Conservation (phyloP, 306 rosid species). For the Urtica urens region DNA sequence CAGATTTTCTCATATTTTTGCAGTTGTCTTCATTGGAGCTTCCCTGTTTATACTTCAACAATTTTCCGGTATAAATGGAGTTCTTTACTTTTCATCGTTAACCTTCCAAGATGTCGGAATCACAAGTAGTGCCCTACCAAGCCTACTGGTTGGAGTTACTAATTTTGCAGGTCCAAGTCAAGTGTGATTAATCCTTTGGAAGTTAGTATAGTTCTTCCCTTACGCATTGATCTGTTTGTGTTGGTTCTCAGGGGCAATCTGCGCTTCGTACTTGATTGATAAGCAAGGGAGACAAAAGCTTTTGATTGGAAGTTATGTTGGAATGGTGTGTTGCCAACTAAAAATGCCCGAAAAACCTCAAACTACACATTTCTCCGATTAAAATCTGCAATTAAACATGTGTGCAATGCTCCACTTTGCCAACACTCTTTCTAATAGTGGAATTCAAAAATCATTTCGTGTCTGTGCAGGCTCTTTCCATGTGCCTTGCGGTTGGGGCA, state of each 20-base stretch:
- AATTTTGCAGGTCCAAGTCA: conserved; percentile 74
- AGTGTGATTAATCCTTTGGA: too few relatives aligned
- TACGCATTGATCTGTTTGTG: too few relatives aligned
- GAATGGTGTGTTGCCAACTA: conserved; percentile 61
- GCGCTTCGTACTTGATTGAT: conserved; percentile 67
- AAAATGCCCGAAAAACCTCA: not conserved
- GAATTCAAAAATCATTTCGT: conserved; percentile 3
- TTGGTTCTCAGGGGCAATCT: conserved; percentile 50
- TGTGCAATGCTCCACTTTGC: too few relatives aligned
- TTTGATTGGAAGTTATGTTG: conserved; percentile 72
- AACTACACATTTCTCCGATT: too few relatives aligned
- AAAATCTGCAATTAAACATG: too few relatives aligned
- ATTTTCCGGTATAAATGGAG: conserved; percentile 82
- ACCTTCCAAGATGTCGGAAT: conserved; percentile 81
- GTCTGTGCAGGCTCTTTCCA: conserved; percentile 55
- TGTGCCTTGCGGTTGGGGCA: conserved; percentile 54
- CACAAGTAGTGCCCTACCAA: conserved; percentile 55
- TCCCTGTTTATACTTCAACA: conserved; percentile 82
- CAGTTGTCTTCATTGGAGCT: conserved; percentile 78
- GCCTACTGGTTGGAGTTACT: conserved; percentile 71
- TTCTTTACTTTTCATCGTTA: conserved; percentile 81
- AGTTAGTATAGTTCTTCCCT: too few relatives aligned
- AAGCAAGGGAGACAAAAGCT: conserved; percentile 79
- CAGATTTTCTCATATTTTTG: conserved; percentile 25
- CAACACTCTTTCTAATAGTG: too few relatives aligned